Base-by-base conservation (phyloP, 2,329 filamentous ascomycete species). In the Pyricularia grisea region DNA sequence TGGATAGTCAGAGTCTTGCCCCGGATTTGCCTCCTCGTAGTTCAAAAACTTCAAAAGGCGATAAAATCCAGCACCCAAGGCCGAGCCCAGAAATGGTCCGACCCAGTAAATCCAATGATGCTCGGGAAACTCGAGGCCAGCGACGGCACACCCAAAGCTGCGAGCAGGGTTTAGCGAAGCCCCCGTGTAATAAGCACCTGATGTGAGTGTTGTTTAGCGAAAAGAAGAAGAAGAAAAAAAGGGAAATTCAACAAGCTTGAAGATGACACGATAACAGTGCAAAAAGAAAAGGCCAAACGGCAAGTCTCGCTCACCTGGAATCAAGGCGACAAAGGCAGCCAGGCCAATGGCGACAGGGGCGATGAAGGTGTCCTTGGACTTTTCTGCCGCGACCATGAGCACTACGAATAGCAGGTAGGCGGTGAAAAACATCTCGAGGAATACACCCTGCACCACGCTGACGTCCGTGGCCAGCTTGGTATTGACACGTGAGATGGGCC, bases 261-360 rank as follows among this genome's bases (percentile, higher is more conserved):
- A 7, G 31, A 9, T 2, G 10, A 30, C 28, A 30, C 28, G 31
- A 33, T n/a, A 36, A 36, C 33, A 36, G 33, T 36, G 33, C 33
- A 7, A 30, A 7, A 30, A 7, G 7, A 30, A 36, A 36, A 2
- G 33, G 33, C 12, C 33, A 36, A n/a, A n/a, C n/a, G 2, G 11
- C 2, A 1, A 36, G 33, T 79, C 79, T n/a, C 4, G 20, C 50
- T 23, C 9, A 58, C 50, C 80, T 11, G 77, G 72, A 33, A 80
- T 72, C 73, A 79, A 71, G 0, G 77, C 76, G 30, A 91, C 81
- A 73, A 92, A 91, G 23, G 92, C 80, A 0, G 88, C 79, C 1
- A 91, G 76, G 0, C 89, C 89, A 71, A 92, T 90, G 0, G 87
- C 89, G 0, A 92, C 77, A 0, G 89, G 89, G 0, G 88, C 89